These are phyloP conservation scores for Chrysochromulina tobinii DNA, from an alignment of 78 protist genomes.

Conservation along the genomic window DNA sequence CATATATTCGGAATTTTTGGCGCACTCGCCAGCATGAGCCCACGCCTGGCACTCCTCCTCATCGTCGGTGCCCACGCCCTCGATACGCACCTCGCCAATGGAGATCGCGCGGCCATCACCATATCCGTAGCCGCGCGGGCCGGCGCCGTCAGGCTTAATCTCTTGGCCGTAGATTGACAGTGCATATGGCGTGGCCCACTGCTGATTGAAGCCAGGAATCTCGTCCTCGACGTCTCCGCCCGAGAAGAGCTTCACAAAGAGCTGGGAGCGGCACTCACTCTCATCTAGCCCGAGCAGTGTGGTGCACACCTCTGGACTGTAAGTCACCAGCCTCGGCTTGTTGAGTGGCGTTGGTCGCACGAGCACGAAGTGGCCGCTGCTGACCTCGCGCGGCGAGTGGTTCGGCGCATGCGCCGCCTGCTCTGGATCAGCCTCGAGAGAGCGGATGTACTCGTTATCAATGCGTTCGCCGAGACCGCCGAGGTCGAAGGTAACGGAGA, in stretches of 20 bases:
- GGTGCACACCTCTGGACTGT: background rate
- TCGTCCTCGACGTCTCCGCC: background rate
- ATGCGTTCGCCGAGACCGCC: background rate
- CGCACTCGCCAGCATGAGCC: background rate
- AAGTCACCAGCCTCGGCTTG: background rate
- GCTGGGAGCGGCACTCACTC: background rate
- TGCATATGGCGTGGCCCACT: conserved; percentile 47
- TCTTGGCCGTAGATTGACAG: background rate
- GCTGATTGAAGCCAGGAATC: background rate
- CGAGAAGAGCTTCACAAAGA: conserved; percentile 9
- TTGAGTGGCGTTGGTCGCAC: conserved; percentile 23
- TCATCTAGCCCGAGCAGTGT: conserved; percentile 4
- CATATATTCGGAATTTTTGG: no score
- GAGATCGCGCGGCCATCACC: conserved; percentile 84
- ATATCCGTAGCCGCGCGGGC: conserved; percentile 68
- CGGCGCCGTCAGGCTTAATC: background rate
- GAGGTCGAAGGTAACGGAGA: no score
- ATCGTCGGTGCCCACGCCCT: no score
- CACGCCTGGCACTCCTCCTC: no score
- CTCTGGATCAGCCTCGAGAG: conserved; percentile 11
- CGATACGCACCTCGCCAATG: conserved; percentile 67
- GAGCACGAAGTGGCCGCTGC: conserved; percentile 30
- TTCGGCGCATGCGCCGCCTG: conserved; percentile 1
- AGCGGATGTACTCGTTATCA: background rate
- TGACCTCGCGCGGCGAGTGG: background rate